Percentiles rank a stretch among this genome's conserved stretches.
Conservation (phyloP, 2,329 filamentous ascomycete species). For the Aspergillus transmontanensis region DNA sequence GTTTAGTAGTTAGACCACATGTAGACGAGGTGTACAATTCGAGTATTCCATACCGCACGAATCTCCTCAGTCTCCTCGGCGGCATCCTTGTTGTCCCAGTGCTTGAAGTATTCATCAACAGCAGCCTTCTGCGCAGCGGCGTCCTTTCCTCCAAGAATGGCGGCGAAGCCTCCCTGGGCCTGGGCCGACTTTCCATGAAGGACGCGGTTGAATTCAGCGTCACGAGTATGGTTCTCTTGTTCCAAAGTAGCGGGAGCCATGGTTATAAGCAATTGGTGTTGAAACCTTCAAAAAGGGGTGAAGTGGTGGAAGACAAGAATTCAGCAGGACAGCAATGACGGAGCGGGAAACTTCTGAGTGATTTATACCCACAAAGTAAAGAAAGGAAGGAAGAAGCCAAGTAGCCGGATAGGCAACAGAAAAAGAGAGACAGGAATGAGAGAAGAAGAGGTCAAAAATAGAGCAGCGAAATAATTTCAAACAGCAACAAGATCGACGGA, state of each 20-base stretch:
- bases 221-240: constrained; percentile 77
- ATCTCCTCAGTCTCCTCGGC: constrained; percentile 80
- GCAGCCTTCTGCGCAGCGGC: constrained; percentile 75
- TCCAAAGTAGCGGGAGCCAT: constrained; percentile 67
- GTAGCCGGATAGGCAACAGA: constrained; percentile 4
- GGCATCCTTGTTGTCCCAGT: constrained; percentile 84
- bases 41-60: constrained; percentile 64
- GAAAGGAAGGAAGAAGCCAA: background rate
- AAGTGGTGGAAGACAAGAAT: constrained; percentile 11
- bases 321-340: too few species aligned
- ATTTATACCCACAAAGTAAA: background rate
- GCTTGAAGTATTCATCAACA: constrained; percentile 92
- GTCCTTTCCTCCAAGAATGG: constrained; percentile 83
- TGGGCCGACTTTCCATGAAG: constrained; percentile 76
- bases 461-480: background rate
- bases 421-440: constrained; percentile 7
- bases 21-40: background rate
- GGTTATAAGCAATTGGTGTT: constrained; percentile 25
- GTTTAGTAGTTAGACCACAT: constrained; percentile 6
- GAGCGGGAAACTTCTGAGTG: background rate
- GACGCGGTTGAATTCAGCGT: constrained; percentile 88
- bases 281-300: constrained; percentile 20
- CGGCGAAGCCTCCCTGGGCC: constrained; percentile 71
- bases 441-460: constrained; percentile 8
- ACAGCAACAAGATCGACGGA: constrained; percentile 6